These are phyloP conservation scores for Codiaeum variegatum DNA, from an alignment of 441 rosid species.

Conservation along the genomic window DNA sequence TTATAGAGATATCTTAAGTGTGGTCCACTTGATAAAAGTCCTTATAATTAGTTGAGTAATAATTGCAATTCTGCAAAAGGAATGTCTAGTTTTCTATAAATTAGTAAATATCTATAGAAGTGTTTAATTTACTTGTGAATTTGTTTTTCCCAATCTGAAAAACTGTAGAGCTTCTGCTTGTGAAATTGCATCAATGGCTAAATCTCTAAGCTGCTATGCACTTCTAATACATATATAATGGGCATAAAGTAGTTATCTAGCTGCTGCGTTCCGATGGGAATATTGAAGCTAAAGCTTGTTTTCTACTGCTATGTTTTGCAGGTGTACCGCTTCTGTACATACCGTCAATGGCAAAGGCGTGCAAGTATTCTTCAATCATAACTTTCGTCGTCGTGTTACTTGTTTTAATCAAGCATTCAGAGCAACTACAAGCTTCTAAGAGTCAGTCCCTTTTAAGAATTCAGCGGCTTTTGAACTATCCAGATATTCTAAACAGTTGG, in stretches of 20 bases:
- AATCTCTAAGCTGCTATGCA: constrained; percentile 6
- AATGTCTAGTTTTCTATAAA: neutral
- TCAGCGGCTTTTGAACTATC: constrained; percentile 57
- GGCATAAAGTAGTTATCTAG: neutral
- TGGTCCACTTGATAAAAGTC: neutral
- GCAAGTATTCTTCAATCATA: constrained; percentile 30
- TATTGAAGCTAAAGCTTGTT: constrained; percentile 15
- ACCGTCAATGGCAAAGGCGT: constrained; percentile 41
- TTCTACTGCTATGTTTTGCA: constrained; percentile 10
- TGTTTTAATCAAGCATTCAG: constrained; percentile 34
- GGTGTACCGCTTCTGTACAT: neutral
- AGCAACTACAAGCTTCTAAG: constrained; percentile 66
- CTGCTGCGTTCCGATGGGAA: neutral
- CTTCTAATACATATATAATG: neutral
- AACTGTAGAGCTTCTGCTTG: neutral
- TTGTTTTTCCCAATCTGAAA: neutral
- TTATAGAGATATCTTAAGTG: neutral
- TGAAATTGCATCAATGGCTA: neutral
- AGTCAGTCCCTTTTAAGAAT: constrained; percentile 65
- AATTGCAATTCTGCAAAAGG: neutral
- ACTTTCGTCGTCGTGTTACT: constrained; percentile 34
- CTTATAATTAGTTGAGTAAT: neutral
- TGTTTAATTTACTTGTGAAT: neutral
- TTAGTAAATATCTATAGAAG: neutral
- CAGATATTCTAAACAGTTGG: constrained; percentile 63